phyloP scores from a whole-genome alignment of 2,329 filamentous ascomycete species.

The Ceratocystis alfenasii region DNA sequence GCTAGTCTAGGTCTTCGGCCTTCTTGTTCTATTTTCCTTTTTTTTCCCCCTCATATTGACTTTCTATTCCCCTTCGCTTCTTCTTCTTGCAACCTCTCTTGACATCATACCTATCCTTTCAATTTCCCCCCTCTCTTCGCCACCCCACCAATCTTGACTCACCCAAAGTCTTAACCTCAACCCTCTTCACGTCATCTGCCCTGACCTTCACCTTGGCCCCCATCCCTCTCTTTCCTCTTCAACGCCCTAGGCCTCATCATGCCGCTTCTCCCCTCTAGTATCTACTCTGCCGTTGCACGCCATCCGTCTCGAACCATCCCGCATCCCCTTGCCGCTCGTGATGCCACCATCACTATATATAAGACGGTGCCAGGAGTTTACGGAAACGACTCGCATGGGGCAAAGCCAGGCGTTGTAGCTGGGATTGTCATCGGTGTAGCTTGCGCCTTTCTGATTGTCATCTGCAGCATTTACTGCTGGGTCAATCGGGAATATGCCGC shows the following conservation, averaged over 20 bases:
- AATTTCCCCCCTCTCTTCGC: background rate
- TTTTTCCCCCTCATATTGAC: background rate
- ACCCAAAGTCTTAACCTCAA: background rate
- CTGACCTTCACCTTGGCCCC: background rate
- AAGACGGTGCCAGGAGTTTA: conserved; percentile 24
- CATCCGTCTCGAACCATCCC: conserved; percentile 28
- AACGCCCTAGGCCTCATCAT: conserved; percentile 32
- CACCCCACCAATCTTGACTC: too few species aligned
- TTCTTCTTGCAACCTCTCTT: background rate
- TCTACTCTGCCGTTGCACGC: background rate
- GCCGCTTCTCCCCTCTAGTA: background rate
- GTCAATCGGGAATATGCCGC: conserved; percentile 19
- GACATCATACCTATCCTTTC: background rate
- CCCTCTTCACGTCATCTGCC: background rate
- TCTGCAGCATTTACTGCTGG: conserved; percentile 22
- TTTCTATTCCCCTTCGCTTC: background rate
- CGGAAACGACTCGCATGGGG: conserved; percentile 14
- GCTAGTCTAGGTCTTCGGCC: too few species aligned
- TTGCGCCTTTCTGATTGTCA: conserved; percentile 19
- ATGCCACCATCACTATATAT: conserved; percentile 22
- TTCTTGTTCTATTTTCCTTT: background rate
- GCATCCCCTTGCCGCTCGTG: conserved; percentile 28
- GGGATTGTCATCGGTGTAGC: conserved; percentile 19
- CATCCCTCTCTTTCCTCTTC: background rate
- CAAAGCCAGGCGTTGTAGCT: conserved; percentile 19